These are phyloP conservation scores for Megacollybia marginata DNA, from an alignment of 768 basidiomycete species.

Conservation along the genomic window DNA sequence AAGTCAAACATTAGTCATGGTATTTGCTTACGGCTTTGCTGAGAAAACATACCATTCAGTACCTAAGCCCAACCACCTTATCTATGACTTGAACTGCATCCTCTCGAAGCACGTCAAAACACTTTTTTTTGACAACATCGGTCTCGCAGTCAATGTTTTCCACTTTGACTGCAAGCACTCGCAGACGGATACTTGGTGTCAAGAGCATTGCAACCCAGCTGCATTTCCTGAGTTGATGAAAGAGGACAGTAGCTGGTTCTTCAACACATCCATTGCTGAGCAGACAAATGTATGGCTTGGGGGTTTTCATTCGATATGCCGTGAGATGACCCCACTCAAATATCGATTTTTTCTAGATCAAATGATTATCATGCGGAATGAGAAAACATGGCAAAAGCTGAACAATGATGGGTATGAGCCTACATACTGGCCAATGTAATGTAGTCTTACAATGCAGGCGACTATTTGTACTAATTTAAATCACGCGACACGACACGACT, in stretches of 20 bases:
- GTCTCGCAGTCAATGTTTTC: slow-evolving; percentile 9
- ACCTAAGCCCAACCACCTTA: slow-evolving; percentile 19
- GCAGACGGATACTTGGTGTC: slow-evolving; percentile 5
- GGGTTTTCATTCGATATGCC: slow-evolving; percentile 21
- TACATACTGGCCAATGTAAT: too few species aligned
- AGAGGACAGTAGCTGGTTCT: slow-evolving; percentile 12
- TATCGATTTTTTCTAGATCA: slow-evolving; percentile 22
- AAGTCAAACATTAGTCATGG: too few species aligned
- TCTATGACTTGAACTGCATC: slow-evolving; percentile 8
- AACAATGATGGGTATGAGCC: too few species aligned
- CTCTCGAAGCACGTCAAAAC: slow-evolving; percentile 6
- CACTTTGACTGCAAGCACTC: slow-evolving; percentile 9
- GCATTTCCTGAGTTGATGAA: too few species aligned
- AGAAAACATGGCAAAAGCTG: too few species aligned
- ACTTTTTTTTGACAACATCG: slow-evolving; percentile 2
- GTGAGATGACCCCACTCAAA: slow-evolving; percentile 20
- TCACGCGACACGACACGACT: too few species aligned
- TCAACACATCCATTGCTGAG: slow-evolving; percentile 28
- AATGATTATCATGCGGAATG: too few species aligned
- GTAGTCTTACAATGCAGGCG: too few species aligned
- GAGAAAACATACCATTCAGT: too few species aligned
- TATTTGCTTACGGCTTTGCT: too few species aligned
- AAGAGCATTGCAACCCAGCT: too few species aligned
- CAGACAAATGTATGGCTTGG: slow-evolving; percentile 27
- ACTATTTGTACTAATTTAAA: too few species aligned